Evolutionary conservation across 257 asterid species (phyloP), one percentile per base, ranked within the genome.

Genomic region (Ilex aquifolium): DNA sequence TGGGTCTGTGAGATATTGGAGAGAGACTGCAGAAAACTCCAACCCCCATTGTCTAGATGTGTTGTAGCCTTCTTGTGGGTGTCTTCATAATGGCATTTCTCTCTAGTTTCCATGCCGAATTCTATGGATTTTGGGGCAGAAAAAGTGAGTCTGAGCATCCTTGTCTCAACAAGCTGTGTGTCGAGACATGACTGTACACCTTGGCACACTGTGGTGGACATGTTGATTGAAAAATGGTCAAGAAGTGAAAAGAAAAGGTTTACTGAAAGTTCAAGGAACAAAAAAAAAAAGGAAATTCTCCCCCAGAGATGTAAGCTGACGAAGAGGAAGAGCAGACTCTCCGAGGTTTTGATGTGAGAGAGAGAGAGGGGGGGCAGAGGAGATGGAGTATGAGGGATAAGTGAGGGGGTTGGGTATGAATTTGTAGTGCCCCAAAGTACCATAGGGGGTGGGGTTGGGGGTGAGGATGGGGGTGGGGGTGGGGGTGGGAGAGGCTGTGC

Each of bases 381-480:
- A 46, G 13, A 14, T 14, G 13, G 52, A 46, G 15, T 14, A 15
- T 14, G 57, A 53, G 71, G 82, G 75, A 69, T 65, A 74, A 80
- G 78, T 53, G 82, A 79, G 72, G 81, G 82, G 77, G 70, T 1
- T 72, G 84, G 83, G 73, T 60, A 80, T 54, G 75, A 68, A 79
- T 88, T 88, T 88, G 83, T 88, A 88, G 96, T 77, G 81, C 79
- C 64, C 71, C 74, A 53, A 80, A 80, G 91, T 75, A 85, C 68
- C 67, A 64, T 13, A 56, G 62, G 63, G 75, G 68, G 66, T 68
- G 30, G 59, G 48, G 56, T 60, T 16, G 29, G 31, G 30, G 57
- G 31, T 46, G 11, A 2, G 74, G 52, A n/a, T n/a, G n/a, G 59
- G 48, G 56, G 62, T 16, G 29, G 31, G 30, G 57, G 31, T 46